Percentiles rank a stretch among this genome's conserved stretches.
phyloP scores from a whole-genome alignment of 768 basidiomycete genomes.

The Suillus decipiens region DNA sequence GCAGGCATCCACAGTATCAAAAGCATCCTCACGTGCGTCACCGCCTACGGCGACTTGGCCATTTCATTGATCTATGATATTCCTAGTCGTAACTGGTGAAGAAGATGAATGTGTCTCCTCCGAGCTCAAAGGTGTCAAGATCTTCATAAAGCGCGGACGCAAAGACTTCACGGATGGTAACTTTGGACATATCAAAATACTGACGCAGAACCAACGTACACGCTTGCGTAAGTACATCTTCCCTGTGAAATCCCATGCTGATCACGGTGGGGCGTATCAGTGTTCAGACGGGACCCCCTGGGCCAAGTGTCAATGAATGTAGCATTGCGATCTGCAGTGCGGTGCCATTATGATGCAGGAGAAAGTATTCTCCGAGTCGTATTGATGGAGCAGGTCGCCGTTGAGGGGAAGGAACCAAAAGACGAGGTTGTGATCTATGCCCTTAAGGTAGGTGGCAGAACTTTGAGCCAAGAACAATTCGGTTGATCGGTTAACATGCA shows the following conservation, averaged over 20 bases:
- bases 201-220: slow-evolving; percentile 39
- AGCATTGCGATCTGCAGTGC: slow-evolving; percentile 52
- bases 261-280: slow-evolving; percentile 38
- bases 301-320: slow-evolving; percentile 73
- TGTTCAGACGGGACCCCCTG: slow-evolving; percentile 71
- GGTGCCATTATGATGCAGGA: slow-evolving; percentile 57
- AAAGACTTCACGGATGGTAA: slow-evolving; percentile 62
- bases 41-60: not conserved
- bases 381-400: slow-evolving; percentile 46
- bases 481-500: slow-evolving; percentile 12
- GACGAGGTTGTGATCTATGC: slow-evolving; percentile 61
- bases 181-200: slow-evolving; percentile 60
- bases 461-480: not conserved
- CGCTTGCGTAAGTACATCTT: slow-evolving; percentile 34
- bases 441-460: slow-evolving; percentile 49
- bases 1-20: slow-evolving; percentile 3
- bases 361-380: slow-evolving; percentile 58
- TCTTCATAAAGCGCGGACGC: slow-evolving; percentile 42
- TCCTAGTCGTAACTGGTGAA: slow-evolving; percentile 54
- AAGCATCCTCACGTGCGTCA: slow-evolving; percentile 22
- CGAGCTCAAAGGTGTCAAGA: slow-evolving; percentile 61
- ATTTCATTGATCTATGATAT: not conserved
- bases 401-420: slow-evolving; percentile 25
- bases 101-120: slow-evolving; percentile 59
- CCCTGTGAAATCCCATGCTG: slow-evolving; percentile 19